Evolutionary conservation across 306 rosid genomes (phyloP).

Genomic region (Alnus glutinosa): DNA sequence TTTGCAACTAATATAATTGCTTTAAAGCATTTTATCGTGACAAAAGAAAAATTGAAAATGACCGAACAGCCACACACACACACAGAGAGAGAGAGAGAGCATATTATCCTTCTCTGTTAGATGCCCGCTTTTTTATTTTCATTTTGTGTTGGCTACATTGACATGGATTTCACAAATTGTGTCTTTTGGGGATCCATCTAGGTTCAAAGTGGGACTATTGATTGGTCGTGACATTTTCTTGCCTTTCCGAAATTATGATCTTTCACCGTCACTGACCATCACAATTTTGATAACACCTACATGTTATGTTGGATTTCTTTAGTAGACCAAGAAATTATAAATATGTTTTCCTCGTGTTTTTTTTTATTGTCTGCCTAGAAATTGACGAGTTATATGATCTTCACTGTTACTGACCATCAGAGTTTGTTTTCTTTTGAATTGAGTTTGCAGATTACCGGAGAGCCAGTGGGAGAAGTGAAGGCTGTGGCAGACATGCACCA

Average conservation of each 20-base stretch:
- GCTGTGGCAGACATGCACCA: slow-evolving; percentile 99
- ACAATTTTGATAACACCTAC: slow-evolving; percentile 18
- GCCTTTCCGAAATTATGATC: slow-evolving; percentile 14
- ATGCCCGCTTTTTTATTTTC: neutral
- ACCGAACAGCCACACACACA: slow-evolving; percentile 33
- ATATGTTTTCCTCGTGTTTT: slow-evolving; percentile 13
- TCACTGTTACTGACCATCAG: too few species aligned
- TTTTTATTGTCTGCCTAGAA: slow-evolving; percentile 3
- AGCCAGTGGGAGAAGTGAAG: slow-evolving; percentile 94
- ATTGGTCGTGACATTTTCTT: slow-evolving; percentile 22
- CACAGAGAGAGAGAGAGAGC: slow-evolving; percentile 27
- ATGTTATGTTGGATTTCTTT: slow-evolving; percentile 28
- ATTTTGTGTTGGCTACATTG: slow-evolving; percentile 31
- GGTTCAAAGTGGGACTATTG: slow-evolving; percentile 1
- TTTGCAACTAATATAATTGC: slow-evolving; percentile 11
- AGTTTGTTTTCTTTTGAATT: too few species aligned
- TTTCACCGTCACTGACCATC: slow-evolving; percentile 38
- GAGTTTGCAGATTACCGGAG: slow-evolving; percentile 81
- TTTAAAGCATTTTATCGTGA: slow-evolving; percentile 28
- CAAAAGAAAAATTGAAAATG: slow-evolving; percentile 37
- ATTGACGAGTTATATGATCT: slow-evolving; percentile 13
- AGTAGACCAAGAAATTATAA: too few species aligned
- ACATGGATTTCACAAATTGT: slow-evolving; percentile 22
- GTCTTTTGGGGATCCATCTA: too few species aligned
- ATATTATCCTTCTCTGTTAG: slow-evolving; percentile 35